Conservation (phyloP, 352 stramenopile species). For the Globisporangium polare region DNA sequence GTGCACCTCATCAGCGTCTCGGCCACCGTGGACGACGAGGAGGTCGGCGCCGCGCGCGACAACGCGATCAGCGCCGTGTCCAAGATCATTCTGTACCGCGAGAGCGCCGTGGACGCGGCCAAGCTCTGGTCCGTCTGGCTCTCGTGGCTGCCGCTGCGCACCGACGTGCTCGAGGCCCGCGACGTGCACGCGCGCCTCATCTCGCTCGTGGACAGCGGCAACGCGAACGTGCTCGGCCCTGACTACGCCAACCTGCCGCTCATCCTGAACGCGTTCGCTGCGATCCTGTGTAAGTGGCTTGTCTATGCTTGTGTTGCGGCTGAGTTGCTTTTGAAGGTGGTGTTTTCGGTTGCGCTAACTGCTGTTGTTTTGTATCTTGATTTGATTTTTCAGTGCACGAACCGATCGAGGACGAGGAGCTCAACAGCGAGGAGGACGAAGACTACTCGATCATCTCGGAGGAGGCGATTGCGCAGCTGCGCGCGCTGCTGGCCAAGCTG, state of each 20-base stretch:
- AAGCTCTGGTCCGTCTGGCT: constrained; percentile 76
- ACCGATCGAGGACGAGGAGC: constrained; percentile 40
- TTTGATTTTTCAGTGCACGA: constrained; percentile 53
- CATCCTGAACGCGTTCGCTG: constrained; percentile 76
- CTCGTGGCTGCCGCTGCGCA: constrained; percentile 75
- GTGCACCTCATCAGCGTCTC: constrained; percentile 58
- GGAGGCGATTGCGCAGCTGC: constrained; percentile 53
- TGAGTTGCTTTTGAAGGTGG: constrained; percentile 6
- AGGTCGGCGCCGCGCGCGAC: constrained; percentile 67
- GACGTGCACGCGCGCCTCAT: constrained; percentile 77
- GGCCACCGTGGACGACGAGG: constrained; percentile 46
- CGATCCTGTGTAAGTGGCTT: constrained; percentile 57
- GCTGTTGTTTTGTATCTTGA: constrained; percentile 3
- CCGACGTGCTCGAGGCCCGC: constrained; percentile 72
- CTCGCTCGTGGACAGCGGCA: constrained; percentile 48
- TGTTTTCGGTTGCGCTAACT: constrained; percentile 15
- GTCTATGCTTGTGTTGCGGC: neutral
- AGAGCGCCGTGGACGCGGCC: constrained; percentile 50
- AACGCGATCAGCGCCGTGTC: constrained; percentile 80
- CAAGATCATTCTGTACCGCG: constrained; percentile 68
- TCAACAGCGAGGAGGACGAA: constrained; percentile 53
- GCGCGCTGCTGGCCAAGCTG: constrained; percentile 52
- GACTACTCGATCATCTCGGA: constrained; percentile 71
- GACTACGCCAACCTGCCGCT: constrained; percentile 59
- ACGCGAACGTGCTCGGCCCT: constrained; percentile 44